phyloP scores from a whole-genome alignment of 1,284 basidiomycete genomes.

The Cutaneotrichosporon daszewskae region DNA sequence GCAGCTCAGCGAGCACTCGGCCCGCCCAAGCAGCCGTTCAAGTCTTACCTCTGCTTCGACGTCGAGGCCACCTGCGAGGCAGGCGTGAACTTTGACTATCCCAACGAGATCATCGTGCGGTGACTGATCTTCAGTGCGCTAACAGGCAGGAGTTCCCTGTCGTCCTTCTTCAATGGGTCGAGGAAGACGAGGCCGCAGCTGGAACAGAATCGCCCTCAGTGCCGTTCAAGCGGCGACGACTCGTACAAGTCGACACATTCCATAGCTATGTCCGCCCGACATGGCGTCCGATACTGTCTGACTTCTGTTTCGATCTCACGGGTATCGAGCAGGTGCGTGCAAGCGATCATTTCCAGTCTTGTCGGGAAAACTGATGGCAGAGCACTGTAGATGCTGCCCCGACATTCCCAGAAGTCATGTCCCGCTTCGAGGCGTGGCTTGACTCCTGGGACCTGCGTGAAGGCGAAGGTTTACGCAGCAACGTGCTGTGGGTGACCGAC shows the following conservation, averaged over 20 bases:
- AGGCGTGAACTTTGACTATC: conserved; percentile 60
- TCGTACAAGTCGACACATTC: conserved; percentile 58
- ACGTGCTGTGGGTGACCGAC: conserved; percentile 52
- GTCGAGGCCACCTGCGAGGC: conserved; percentile 86
- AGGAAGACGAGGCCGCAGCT: neutral
- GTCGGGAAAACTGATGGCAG: conserved; percentile 48
- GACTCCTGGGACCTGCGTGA: conserved; percentile 47
- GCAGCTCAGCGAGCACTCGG: neutral
- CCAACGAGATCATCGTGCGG: conserved; percentile 89
- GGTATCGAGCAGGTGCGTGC: conserved; percentile 81
- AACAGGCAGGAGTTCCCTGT: conserved; percentile 51
- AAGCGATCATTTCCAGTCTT: neutral
- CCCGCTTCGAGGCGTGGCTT: conserved; percentile 63
- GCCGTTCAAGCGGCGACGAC: neutral
- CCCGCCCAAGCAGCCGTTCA: conserved; percentile 30
- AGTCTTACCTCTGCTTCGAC: conserved; percentile 50
- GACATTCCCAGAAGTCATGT: conserved; percentile 64
- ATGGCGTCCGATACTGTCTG: conserved; percentile 72
- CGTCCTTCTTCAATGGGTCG: conserved; percentile 71
- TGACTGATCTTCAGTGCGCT: neutral
- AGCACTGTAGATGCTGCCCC: conserved; percentile 73
- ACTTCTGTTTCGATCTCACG: conserved; percentile 80
- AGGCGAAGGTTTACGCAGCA: conserved; percentile 32
- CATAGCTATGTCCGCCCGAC: conserved; percentile 81
- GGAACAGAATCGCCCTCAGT: neutral